phyloP scores from a whole-genome alignment of 768 basidiomycete species.

The Lactarius quietus region DNA sequence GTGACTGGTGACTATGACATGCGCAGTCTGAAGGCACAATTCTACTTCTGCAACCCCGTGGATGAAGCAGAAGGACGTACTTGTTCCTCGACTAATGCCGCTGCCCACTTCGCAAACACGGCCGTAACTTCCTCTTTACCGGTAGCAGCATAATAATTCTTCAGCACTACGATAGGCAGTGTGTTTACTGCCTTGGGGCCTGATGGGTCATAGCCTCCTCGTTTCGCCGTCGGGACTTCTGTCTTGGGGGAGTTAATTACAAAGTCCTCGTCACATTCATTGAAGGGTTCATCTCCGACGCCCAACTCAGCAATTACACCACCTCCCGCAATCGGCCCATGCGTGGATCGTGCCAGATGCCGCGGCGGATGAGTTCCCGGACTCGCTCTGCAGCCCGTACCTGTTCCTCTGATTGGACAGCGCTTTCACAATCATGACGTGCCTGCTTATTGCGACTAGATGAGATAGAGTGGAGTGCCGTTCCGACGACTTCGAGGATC shows the following conservation, averaged over 20 bases:
- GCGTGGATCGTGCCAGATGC: slow-evolving; percentile 83
- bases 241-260: slow-evolving; percentile 7
- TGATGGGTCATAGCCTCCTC: neutral
- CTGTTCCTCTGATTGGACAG: slow-evolving; percentile 36
- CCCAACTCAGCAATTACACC: slow-evolving; percentile 87
- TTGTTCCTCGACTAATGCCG: slow-evolving; percentile 74
- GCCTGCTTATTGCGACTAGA: slow-evolving; percentile 45
- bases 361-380: slow-evolving; percentile 50
- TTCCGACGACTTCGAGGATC: slow-evolving; percentile 74
- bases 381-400: slow-evolving; percentile 39
- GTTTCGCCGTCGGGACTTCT: slow-evolving; percentile 3
- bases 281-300: slow-evolving; percentile 66
- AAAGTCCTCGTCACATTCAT: slow-evolving; percentile 34
- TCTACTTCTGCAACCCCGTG: neutral
- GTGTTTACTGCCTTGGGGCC: slow-evolving; percentile 53
- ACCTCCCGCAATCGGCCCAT: slow-evolving; percentile 83
- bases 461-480: slow-evolving; percentile 63
- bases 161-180: slow-evolving; percentile 84
- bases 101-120: slow-evolving; percentile 83
- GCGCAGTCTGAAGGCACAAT: slow-evolving; percentile 63
- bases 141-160: slow-evolving; percentile 64
- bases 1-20: slow-evolving; percentile 88
- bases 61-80: slow-evolving; percentile 37
- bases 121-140: slow-evolving; percentile 67
- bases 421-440: slow-evolving; percentile 38